These are phyloP conservation scores for Monilinia aucupariae DNA, from an alignment of 2,329 filamentous ascomycete species.

Conservation along the genomic window DNA sequence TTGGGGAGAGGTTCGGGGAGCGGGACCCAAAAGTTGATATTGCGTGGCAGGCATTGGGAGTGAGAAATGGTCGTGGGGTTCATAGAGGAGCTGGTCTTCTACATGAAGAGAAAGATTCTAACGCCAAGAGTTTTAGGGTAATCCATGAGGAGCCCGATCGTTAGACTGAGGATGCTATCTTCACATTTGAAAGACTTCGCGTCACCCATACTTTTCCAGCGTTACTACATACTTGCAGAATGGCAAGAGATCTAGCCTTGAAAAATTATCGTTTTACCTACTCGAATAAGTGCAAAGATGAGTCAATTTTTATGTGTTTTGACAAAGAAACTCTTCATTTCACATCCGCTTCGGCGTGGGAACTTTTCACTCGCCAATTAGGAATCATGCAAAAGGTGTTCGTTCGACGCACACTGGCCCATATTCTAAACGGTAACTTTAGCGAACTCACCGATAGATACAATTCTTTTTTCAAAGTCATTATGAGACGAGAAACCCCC, in stretches of 20 bases:
- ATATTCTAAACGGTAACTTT: too few species aligned
- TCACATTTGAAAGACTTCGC: not conserved
- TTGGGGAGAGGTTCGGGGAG: not conserved
- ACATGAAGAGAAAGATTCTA: too few species aligned
- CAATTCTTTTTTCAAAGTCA: not conserved
- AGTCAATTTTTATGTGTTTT: not conserved
- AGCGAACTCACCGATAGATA: too few species aligned
- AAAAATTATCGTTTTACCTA: not conserved
- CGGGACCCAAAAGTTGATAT: not conserved
- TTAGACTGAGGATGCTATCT: not conserved
- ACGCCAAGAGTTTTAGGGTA: too few species aligned
- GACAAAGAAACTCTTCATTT: not conserved
- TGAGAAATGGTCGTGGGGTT: not conserved
- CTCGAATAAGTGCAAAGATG: not conserved
- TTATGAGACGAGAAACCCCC: not conserved
- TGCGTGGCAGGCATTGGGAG: not conserved
- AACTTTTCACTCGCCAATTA: not conserved
- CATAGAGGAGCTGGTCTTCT: too few species aligned
- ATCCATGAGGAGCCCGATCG: not conserved
- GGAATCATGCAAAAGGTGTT: not conserved
- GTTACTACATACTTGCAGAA: not conserved
- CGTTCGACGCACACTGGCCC: not conserved
- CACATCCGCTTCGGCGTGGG: not conserved
- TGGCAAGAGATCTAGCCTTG: not conserved
- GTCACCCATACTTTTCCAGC: not conserved